A percentile compares a stretch with the other conserved stretches of the same genome.
Evolutionary conservation across 495 filamentous ascomycete genomes (phyloP).

Genomic region (Eremomyces bilateralis): DNA sequence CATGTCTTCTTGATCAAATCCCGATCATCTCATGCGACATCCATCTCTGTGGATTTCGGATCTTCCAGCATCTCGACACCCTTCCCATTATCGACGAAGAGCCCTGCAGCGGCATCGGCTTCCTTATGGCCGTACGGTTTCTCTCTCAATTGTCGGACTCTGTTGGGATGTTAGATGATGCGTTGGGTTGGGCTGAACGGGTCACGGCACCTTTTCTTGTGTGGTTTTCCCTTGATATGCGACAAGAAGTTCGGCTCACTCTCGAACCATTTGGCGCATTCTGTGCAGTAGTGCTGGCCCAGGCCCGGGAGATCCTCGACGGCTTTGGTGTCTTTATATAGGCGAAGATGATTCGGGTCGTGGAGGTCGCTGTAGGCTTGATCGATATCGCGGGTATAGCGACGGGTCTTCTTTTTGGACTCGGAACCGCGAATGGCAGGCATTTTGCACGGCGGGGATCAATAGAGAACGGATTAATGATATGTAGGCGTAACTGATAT

Average conservation of each 20-base stretch:
- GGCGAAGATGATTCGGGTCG: slow-evolving; percentile 51
- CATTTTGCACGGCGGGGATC: too few species aligned
- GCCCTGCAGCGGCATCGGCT: slow-evolving; percentile 58
- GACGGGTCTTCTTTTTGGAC: slow-evolving; percentile 34
- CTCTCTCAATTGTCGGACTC: slow-evolving; percentile 52
- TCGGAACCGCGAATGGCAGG: slow-evolving; percentile 20
- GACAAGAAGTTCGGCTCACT: slow-evolving; percentile 51
- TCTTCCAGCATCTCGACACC: too few species aligned
- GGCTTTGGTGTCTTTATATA: slow-evolving; percentile 57
- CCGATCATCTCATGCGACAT: too few species aligned
- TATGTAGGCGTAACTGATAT: too few species aligned
- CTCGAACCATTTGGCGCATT: slow-evolving; percentile 94
- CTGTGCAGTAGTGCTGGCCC: slow-evolving; percentile 68
- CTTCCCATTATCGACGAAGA: slow-evolving; percentile 41
- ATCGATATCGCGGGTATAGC: slow-evolving; percentile 49
- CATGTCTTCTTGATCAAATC: too few species aligned
- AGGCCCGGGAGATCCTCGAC: slow-evolving; percentile 71
- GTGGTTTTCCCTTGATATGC: slow-evolving; percentile 71
- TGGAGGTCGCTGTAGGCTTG: slow-evolving; percentile 65
- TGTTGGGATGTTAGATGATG: slow-evolving; percentile 14
- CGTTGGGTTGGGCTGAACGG: background rate
- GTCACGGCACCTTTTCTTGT: slow-evolving; percentile 54
- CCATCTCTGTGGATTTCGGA: too few species aligned
- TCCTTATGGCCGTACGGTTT: slow-evolving; percentile 72
- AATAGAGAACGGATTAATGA: too few species aligned